Percentiles rank a stretch among this genome's conserved stretches.
These are phyloP conservation scores for Dimargaris cristalligena DNA, from an alignment of 192 early-diverging fungal genomes.

Conservation along the genomic window DNA sequence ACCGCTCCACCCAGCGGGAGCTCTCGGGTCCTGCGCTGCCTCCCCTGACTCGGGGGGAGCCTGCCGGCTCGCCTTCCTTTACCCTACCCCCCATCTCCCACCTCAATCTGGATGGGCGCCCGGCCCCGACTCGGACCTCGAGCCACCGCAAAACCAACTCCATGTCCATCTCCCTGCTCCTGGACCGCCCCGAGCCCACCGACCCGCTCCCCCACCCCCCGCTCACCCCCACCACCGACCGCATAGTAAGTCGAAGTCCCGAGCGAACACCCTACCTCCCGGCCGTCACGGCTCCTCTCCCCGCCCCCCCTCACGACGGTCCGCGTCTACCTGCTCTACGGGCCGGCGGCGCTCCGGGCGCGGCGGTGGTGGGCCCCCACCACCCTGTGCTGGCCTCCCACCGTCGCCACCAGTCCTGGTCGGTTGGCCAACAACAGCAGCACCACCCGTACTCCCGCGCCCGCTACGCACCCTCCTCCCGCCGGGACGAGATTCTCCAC, in stretches of 20 bases:
- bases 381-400: slow-evolving; percentile 3
- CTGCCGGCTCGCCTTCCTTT: background rate
- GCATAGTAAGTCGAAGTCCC: no score
- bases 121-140: background rate
- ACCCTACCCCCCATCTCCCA: slow-evolving; percentile 2
- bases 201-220: background rate
- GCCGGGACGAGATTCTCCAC: background rate
- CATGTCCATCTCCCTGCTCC: background rate
- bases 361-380: no score
- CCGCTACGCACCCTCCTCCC: background rate
- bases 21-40: background rate
- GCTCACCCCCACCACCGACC: background rate
- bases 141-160: slow-evolving; percentile 6
- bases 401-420: slow-evolving; percentile 11
- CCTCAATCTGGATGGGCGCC: background rate
- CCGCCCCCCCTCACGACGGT: background rate
- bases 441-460: background rate
- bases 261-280: no score
- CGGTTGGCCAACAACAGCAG: slow-evolving; percentile 5
- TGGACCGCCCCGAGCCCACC: background rate
- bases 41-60: background rate
- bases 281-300: background rate
- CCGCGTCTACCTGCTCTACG: background rate
- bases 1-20: background rate
- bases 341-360: background rate